Conservation (phyloP, 192 early-diverging fungal genomes). For the Linnemannia elongata region DNA sequence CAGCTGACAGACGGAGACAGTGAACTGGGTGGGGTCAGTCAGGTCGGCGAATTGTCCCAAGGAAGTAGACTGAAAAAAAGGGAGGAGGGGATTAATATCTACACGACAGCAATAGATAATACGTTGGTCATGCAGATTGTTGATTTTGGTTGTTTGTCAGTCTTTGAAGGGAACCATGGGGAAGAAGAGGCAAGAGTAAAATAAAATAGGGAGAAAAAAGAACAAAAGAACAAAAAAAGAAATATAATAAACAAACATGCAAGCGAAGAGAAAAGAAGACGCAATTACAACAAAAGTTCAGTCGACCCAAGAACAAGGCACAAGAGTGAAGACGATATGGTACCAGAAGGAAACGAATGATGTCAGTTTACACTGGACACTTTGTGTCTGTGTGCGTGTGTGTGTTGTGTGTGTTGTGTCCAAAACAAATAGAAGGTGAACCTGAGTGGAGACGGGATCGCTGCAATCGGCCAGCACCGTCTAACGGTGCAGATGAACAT, state of each 20-base stretch:
- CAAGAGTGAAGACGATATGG: not conserved
- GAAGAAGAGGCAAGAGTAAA: too few relatives aligned
- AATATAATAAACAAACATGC: not conserved
- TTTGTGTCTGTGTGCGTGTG: not conserved
- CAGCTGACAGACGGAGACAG: not conserved
- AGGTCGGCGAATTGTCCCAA: not conserved
- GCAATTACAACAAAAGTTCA: not conserved
- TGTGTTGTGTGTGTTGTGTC: too few relatives aligned
- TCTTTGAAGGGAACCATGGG: not conserved
- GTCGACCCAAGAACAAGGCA: slow-evolving; percentile 1
- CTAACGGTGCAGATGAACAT: slow-evolving; percentile 7
- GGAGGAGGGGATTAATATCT: slow-evolving; percentile 5
- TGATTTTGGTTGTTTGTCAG: not conserved
- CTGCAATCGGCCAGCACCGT: not conserved
- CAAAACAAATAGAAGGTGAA: not conserved
- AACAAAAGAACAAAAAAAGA: not conserved
- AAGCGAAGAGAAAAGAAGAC: not conserved
- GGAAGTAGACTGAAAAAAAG: not conserved
- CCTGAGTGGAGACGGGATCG: not conserved
- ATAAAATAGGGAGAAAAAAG: not conserved
- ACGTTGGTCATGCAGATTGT: slow-evolving; percentile 4
- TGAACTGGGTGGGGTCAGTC: not conserved
- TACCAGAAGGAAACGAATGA: not conserved
- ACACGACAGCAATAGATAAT: not conserved
- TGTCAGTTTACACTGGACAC: slow-evolving; percentile 2